phyloP scores from a whole-genome alignment of 2,329 filamentous ascomycete species.

The Teratosphaeria destructans region DNA sequence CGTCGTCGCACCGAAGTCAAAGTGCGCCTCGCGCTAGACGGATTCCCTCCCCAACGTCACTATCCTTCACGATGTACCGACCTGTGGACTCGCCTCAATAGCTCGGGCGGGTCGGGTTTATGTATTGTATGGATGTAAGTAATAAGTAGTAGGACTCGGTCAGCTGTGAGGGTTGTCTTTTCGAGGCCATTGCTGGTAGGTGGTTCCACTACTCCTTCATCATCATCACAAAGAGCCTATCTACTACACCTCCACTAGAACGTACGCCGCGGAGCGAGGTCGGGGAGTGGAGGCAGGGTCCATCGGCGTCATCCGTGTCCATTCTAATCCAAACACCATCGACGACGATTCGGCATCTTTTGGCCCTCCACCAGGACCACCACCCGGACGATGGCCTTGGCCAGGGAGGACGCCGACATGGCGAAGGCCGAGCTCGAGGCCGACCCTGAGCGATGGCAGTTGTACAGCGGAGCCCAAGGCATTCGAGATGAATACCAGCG shows the following conservation, averaged over 20 bases:
- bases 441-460: slow-evolving; percentile 27
- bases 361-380: background rate
- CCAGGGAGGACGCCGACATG: slow-evolving; percentile 40
- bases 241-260: too few species aligned
- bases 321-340: background rate
- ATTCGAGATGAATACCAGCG: slow-evolving; percentile 48
- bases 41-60: background rate
- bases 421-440: slow-evolving; percentile 45
- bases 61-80: background rate
- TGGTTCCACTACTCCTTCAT: background rate
- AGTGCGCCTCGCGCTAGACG: background rate
- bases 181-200: background rate
- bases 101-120: background rate
- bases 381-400: slow-evolving; percentile 2
- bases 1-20: background rate
- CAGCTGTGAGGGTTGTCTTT: background rate
- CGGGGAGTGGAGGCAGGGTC: background rate
- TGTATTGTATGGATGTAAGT: background rate
- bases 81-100: background rate
- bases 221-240: background rate
- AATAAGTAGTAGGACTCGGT: background rate
- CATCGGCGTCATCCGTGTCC: background rate
- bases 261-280: background rate
- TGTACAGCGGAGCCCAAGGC: slow-evolving; percentile 30
- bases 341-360: background rate